Evolutionary conservation across 352 stramenopile genomes (phyloP).

Genomic region (Pythium scleroteichum): DNA sequence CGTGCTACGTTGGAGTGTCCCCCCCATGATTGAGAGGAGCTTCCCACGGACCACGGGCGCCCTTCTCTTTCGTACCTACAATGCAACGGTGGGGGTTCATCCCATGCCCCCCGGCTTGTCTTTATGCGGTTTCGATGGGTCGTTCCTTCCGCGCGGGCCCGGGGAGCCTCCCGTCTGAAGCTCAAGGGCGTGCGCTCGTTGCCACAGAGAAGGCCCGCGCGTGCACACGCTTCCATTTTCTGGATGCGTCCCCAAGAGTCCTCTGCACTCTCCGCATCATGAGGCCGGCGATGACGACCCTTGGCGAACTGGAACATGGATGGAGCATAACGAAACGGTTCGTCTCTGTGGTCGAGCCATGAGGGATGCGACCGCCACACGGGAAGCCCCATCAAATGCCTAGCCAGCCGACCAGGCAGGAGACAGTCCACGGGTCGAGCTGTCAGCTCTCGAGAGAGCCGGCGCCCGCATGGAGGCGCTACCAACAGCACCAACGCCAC

Average conservation of each 20-base stretch:
- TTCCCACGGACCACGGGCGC: not conserved
- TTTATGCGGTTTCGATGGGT: constrained; percentile 2
- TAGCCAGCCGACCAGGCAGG: not conserved
- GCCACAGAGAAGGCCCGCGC: constrained; percentile 4
- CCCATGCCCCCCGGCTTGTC: not conserved
- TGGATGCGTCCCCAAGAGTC: not conserved
- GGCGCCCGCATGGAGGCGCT: not conserved
- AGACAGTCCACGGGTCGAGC: not conserved
- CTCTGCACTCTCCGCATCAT: not conserved
- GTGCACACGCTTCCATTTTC: constrained; percentile 26
- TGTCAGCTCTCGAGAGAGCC: not conserved
- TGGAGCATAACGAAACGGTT: constrained; percentile 6
- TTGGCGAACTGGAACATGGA: constrained; percentile 11
- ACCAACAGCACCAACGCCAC: not conserved
- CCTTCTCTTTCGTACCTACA: constrained; percentile 4
- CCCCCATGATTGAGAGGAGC: not conserved
- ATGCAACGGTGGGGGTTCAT: not conserved
- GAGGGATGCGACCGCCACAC: not conserved
- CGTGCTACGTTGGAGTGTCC: not conserved
- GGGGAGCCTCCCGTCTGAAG: not conserved
- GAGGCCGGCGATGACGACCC: constrained; percentile 3
- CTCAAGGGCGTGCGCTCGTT: not conserved
- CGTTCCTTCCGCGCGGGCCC: not conserved
- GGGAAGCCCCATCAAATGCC: not conserved
- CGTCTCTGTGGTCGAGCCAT: not conserved